Base-by-base conservation (phyloP, 352 stramenopile genomes). In the Nothophytophthora sp. region DNA sequence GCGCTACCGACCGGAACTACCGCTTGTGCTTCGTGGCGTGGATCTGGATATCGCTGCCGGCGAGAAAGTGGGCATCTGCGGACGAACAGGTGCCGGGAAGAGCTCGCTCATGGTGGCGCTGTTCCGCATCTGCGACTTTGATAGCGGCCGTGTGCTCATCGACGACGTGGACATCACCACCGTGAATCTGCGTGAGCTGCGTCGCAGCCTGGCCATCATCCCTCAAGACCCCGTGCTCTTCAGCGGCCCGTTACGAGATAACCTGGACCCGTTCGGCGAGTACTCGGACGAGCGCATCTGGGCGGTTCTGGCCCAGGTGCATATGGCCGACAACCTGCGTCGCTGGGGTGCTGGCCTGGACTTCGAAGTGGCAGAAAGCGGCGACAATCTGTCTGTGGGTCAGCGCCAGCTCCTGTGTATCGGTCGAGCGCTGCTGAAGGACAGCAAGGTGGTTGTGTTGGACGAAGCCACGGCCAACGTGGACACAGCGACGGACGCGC, bases 351-450 rank as follows among this genome's bases (percentile, higher is more conserved):
- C 33, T 12, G 55, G 64, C 5, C 74, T 99, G 10, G 85, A 97
- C 50, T 83, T 90, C 37, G 50, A 83, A 33, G 86, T 98, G 1
- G 76, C 85, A 3, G 92, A 98, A 50, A 79, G 80, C 11, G 96
- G 96, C 9, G 70, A 64, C 16, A 99, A 99, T 64, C 91, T 97
- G 24, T 90, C 61, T 43, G 86, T 97, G 28, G 96, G 96, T 6
- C 86, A 99, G 69, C 69, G 95, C 2, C 94, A 98, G 68, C 64
- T 99, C 13, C 54, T 99, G 0, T 98, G 92, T 51, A 84, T 99
- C 35, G 96, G 76, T 18, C 70, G 96, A 29, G 95, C 96, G 8
- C 64, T 98, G 39, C 63, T 99, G 9, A 72, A 78, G 15, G 75
- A 96, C 35, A 90, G 85, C 47, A 63, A 66, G 37, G 91, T 99